phyloP scores from a whole-genome alignment of 2,329 filamentous ascomycete species.

The Claviceps monticola region DNA sequence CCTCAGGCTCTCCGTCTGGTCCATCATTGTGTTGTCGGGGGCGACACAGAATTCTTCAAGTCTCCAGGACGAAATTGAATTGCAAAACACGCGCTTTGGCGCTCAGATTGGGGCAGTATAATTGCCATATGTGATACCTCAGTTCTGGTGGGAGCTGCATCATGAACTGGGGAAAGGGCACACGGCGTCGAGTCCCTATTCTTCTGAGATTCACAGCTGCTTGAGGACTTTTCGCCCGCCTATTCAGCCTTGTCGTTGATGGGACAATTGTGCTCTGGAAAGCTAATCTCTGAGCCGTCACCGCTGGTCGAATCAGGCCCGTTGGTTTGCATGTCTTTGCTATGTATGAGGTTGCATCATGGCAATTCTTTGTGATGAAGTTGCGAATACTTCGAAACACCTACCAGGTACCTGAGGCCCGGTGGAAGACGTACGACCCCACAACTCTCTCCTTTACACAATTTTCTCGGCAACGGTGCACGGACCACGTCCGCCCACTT shows the following conservation, averaged over 20 bases:
- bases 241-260: slow-evolving; percentile 8
- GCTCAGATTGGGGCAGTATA: slow-evolving; percentile 18
- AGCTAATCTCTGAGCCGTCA: slow-evolving; percentile 3
- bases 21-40: slow-evolving; percentile 11
- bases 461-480: too few relatives aligned
- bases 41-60: slow-evolving; percentile 8
- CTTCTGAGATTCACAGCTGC: background rate
- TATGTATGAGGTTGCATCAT: background rate
- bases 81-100: slow-evolving; percentile 11
- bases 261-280: background rate
- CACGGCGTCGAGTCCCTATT: background rate
- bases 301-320: background rate
- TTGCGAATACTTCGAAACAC: too few relatives aligned
- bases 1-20: slow-evolving; percentile 17
- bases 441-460: too few relatives aligned
- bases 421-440: too few relatives aligned
- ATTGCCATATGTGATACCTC: slow-evolving; percentile 20
- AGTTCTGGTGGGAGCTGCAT: slow-evolving; percentile 19
- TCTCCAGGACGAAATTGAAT: slow-evolving; percentile 4
- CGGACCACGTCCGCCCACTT: too few relatives aligned
- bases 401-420: too few relatives aligned
- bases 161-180: slow-evolving; percentile 12
- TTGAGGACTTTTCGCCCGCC: background rate
- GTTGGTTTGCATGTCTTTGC: background rate
- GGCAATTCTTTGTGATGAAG: background rate